Base-by-base conservation (phyloP, 108 stramenopile species). In the Nitzschia putrida region DNA sequence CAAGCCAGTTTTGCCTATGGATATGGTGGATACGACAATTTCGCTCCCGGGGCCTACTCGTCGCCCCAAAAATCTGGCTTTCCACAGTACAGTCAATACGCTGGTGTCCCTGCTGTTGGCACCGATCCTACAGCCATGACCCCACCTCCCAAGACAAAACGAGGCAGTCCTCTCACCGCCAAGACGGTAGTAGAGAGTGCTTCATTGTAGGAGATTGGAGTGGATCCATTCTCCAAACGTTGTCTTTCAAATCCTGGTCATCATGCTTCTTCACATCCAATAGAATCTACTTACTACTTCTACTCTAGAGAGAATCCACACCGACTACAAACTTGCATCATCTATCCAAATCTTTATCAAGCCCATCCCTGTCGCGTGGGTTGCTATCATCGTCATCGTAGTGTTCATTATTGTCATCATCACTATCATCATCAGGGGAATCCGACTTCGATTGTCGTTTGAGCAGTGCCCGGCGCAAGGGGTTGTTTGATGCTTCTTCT, bases 1-100 rank as follows among this genome's bases (percentile, higher is more conserved):
- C 79, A 77, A 60, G 70, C 56, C 11, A 73, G 49, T 45, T 77
- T 76, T 59, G 74, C 55, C 1, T 82, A 82, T 65, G 67, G 51
- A 42, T 82, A 82, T 41, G 23, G 5, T 38, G 75, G 71, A 22
- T 77, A 77, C 47, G 68, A 60, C n/a, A 49, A 42, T 43, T 64
- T 53, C n/a, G 51, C 65, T 24, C 64, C 25, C 23, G 40, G 40
- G 3, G 7, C 43, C 1, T 14, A 8, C 11, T 45, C 61, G 9
- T 45, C 61, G 9, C 44, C 61, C 18, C 37, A 37, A 24, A 37
- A 63, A 8, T 0, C 61, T 47, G 29, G 4, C 3, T 47, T 43
- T 49, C 47, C 47, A 49, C 14, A 49, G 14, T 49, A 18, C n/a
- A 49, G 47, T 18, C 47, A 18, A 3, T 18, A 18, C 47, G 2